Percentiles rank a stretch among this genome's conserved stretches.
Conservation (phyloP, 495 filamentous ascomycete species). For the Hypoxylon lenormandii region DNA sequence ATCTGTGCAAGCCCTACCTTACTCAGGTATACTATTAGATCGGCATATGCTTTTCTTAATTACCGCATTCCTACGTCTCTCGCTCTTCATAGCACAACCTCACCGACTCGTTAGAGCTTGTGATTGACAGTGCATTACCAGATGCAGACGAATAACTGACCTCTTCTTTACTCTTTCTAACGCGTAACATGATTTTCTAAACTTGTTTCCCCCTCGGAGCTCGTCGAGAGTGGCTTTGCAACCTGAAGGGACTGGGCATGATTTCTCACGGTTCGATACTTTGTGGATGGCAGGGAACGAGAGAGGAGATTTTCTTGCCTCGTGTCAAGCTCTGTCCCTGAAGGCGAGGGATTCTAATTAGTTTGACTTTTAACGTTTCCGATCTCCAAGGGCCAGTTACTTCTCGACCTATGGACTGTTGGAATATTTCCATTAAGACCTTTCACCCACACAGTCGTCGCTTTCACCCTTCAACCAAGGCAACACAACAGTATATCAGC, state of each 20-base stretch:
- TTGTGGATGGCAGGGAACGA: neutral
- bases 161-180: conserved; percentile 13
- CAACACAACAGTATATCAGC: neutral
- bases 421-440: neutral
- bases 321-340: neutral
- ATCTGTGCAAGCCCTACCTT: conserved; percentile 12
- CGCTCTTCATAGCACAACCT: conserved; percentile 9
- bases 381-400: neutral
- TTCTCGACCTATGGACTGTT: neutral
- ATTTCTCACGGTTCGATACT: conserved; percentile 15
- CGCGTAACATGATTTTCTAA: conserved; percentile 25
- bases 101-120: conserved; percentile 8
- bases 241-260: conserved; percentile 19
- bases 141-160: conserved; percentile 26
- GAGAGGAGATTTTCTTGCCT: neutral
- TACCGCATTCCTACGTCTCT: conserved; percentile 33
- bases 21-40: conserved; percentile 8
- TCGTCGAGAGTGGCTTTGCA: neutral
- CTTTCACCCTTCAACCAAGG: neutral
- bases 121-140: conserved; percentile 23
- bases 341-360: neutral
- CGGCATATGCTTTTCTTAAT: conserved; percentile 15
- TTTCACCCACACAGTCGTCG: neutral
- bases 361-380: neutral
- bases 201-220: conserved; percentile 7